Conservation (phyloP, 2,329 filamentous ascomycete species). For the Graphiopsis chlorocephala region DNA sequence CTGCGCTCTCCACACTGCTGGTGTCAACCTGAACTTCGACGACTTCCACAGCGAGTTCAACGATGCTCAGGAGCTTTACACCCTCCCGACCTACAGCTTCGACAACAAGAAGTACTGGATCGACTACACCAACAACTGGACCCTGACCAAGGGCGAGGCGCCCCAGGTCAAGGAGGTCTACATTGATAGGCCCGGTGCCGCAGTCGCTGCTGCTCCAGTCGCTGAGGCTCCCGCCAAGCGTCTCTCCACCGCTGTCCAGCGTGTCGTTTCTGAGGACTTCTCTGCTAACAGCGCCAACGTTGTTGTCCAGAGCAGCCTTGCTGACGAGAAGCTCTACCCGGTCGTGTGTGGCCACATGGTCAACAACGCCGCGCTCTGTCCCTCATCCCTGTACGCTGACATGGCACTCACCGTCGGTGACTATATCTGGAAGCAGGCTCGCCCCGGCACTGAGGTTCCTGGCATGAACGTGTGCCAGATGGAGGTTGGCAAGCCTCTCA, state of each 20-base stretch:
- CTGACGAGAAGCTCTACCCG: constrained; percentile 60
- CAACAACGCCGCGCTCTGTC: constrained; percentile 64
- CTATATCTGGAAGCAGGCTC: constrained; percentile 64
- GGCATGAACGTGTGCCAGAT: constrained; percentile 65
- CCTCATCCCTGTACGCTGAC: constrained; percentile 63
- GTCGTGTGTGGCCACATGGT: constrained; percentile 65
- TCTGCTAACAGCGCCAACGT: constrained; percentile 58
- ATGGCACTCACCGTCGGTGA: constrained; percentile 64
- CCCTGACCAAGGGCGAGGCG: constrained; percentile 64
- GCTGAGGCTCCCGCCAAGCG: constrained; percentile 50
- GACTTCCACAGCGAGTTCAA: constrained; percentile 66
- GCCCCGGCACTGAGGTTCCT: constrained; percentile 55
- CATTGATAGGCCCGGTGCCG: constrained; percentile 36
- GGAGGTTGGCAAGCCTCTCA: constrained; percentile 68
- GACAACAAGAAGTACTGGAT: constrained; percentile 73
- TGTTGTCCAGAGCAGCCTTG: constrained; percentile 65
- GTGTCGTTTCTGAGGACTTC: constrained; percentile 61
- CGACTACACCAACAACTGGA: constrained; percentile 70
- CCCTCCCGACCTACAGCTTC: constrained; percentile 66
- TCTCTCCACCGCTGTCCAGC: constrained; percentile 64
- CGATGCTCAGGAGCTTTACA: constrained; percentile 56
- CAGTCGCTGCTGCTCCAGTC: constrained; percentile 35
- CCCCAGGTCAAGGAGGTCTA: constrained; percentile 39
- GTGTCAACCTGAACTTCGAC: constrained; percentile 65
- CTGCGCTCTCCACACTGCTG: constrained; percentile 59